A percentile compares a stretch with the other conserved stretches of the same genome.
Evolutionary conservation across 2,329 filamentous ascomycete genomes (phyloP).

Genomic region (Macrophomina pseudophaseolina): DNA sequence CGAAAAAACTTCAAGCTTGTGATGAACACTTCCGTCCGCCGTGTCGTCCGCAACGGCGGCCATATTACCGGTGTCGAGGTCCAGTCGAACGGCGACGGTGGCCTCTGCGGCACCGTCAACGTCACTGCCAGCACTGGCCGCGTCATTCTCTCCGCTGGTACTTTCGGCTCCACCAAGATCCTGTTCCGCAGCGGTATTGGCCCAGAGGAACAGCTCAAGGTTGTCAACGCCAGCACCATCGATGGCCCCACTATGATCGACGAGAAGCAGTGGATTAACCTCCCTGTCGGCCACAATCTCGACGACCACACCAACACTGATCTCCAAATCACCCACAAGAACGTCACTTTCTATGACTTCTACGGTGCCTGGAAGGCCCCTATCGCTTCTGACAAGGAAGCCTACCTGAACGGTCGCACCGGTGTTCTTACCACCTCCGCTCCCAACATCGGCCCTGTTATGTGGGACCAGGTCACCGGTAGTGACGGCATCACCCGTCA

Average conservation of each 20-base stretch:
- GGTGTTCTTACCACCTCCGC: constrained; percentile 69
- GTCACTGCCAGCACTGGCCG: constrained; percentile 65
- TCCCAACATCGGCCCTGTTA: constrained; percentile 68
- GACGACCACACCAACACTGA: constrained; percentile 64
- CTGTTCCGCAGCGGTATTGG: constrained; percentile 74
- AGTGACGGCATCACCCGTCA: constrained; percentile 66
- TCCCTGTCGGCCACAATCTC: constrained; percentile 58
- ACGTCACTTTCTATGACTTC: constrained; percentile 67
- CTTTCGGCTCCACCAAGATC: constrained; percentile 73
- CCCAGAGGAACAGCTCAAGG: constrained; percentile 55
- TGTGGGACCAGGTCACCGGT: constrained; percentile 63
- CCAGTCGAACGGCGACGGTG: constrained; percentile 63
- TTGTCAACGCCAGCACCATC: constrained; percentile 49
- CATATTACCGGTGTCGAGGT: constrained; percentile 71
- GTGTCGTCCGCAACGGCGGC: constrained; percentile 67
- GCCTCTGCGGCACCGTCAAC: constrained; percentile 64
- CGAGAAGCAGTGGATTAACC: constrained; percentile 54
- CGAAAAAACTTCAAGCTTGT: constrained; percentile 70
- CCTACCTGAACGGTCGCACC: constrained; percentile 54
- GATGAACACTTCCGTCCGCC: constrained; percentile 69
- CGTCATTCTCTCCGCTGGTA: constrained; percentile 70
- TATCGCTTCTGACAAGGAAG: constrained; percentile 45
- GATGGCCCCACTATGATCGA: constrained; percentile 52
- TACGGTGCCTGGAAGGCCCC: constrained; percentile 62
- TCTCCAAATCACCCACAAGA: constrained; percentile 57